Base-by-base conservation (phyloP, 108 stramenopile species). In the Nannochloropsis salina region DNA sequence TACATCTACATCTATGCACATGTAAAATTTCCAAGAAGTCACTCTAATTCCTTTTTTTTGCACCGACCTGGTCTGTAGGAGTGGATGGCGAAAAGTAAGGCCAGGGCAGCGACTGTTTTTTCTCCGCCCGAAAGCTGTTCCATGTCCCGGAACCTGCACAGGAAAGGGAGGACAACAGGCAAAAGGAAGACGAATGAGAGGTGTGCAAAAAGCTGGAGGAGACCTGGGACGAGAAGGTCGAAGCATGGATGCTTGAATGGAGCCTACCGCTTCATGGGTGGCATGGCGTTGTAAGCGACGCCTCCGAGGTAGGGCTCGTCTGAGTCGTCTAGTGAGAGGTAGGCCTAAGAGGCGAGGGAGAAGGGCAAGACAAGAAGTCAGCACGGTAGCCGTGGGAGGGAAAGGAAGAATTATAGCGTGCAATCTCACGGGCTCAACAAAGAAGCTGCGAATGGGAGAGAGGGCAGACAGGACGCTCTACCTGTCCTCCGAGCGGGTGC, bases 41-140 rank as follows among this genome's bases (percentile, higher is more conserved):
- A 10, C 15, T 61, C 11, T 51, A 51, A 12, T 9, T 51, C 18
- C 10, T 61, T 15, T 61, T 10, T 61, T 15, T 61, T 61, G 51
- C 10, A 18, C 51, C 15, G 10, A 31, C 80, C 18, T 20, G 80
- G 80, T 21, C 80, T 31, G 86, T 92, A 99, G 42, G 94, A 94
- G 90, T 99, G 98, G 83, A 99, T 97, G 45, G 97, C 97, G 92
- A 99, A 99, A 80, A 99, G 90, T 9, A 99, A 93, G 0, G 98
- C 97, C 12, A 99, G 92, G 21, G 98, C 96, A 5, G 99, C 99
- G 1, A 99, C 95, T 41, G 99, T 99, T 90, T 97, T 97, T 92
- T 99, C 99, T 21, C 99, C 99, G n/a, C 99, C 99, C 84, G 96
- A 96, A 22, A 99, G 93, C 90, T 99, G 98, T 51, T 98, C 97